A percentile compares a stretch with the other conserved stretches of the same genome.
Conservation (phyloP, 306 rosid genomes). For the Macrotyloma uniflorum region DNA sequence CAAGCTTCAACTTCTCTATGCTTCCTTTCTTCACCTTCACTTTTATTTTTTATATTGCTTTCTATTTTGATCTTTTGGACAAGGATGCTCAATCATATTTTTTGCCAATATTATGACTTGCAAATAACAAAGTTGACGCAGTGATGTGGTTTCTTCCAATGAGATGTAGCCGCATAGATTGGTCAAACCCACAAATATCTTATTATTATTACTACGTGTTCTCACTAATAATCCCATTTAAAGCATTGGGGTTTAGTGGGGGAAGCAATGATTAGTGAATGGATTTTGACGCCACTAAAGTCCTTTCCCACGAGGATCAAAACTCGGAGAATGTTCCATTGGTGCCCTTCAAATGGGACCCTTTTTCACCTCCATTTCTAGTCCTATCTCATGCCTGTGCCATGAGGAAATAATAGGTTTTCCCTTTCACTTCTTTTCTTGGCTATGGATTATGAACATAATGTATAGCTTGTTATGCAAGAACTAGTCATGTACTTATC, state of each 20-base stretch:
- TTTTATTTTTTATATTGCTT: neutral
- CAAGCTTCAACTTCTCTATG: neutral
- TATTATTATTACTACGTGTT: slow-evolving; percentile 31
- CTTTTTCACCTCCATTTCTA: slow-evolving; percentile 3
- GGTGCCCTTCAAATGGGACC: slow-evolving; percentile 58
- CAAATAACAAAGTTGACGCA: slow-evolving; percentile 31
- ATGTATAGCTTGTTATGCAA: neutral
- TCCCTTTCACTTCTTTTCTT: neutral
- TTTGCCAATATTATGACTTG: slow-evolving; percentile 32
- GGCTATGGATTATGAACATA: neutral
- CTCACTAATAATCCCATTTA: slow-evolving; percentile 28
- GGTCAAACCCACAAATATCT: slow-evolving; percentile 46
- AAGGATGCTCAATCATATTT: neutral
- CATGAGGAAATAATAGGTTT: neutral
- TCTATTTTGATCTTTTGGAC: neutral
- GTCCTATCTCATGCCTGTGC: neutral
- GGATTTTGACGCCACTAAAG: slow-evolving; percentile 62
- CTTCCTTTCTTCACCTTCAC: neutral
- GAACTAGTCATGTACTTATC: slow-evolving; percentile 11
- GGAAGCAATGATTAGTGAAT: slow-evolving; percentile 66
- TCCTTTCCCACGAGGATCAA: slow-evolving; percentile 49
- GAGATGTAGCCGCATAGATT: slow-evolving; percentile 39
- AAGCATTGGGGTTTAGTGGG: slow-evolving; percentile 54
- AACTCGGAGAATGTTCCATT: slow-evolving; percentile 64
- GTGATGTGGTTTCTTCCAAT: slow-evolving; percentile 52